Evolutionary conservation across 2,329 filamentous ascomycete genomes (phyloP), one percentile per base, ranked within the genome.

Genomic region (Coniochaeta ligniaria): DNA sequence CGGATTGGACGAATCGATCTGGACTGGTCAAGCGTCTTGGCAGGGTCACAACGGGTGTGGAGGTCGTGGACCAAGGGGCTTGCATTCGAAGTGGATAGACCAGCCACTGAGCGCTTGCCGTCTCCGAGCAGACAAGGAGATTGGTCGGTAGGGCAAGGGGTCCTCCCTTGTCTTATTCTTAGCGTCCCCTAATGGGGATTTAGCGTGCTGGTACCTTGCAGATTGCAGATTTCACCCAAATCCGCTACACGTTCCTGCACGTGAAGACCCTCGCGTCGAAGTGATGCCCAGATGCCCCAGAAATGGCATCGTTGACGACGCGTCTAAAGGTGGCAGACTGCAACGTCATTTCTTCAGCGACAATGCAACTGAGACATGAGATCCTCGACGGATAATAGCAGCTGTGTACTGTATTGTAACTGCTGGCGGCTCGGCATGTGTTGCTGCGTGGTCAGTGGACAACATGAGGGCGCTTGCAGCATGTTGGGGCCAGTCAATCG

Each of bases 1-100:
- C 47, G 47, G 47, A 52, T 52, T 52, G 47, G 47, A 52, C 47
- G 47, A 52, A 52, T 52, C 47, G 47, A 52, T 52, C 47, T 31
- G 24, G 47, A 52, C 47, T 28, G 47, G 47, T 52, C 22, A 52
- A 52, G 31, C 31, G 28, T 24, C 47, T 52, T 52, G 47, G 47
- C 47, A 31, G 26, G 47, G 47, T 52, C 47, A 52, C 47, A 52
- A 24, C 47, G 47, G 24, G 8, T 28, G 47, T 28, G n/a, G n/a
- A n/a, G n/a, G n/a, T n/a, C n/a, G 47, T 52, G 47, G 47, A 31
- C 47, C 47, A 52, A 52, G 47, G 47, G 47, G 47, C 47, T 52
- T 52, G 47, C 47, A 52, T 52, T 52, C 20, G 26, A 31, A 6
- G 24, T 31, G 47, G 26, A n/a, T 2, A 52, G 12, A 17, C 47